Base-by-base conservation (phyloP, 495 filamentous ascomycete species). In the Penicillium salamii region DNA sequence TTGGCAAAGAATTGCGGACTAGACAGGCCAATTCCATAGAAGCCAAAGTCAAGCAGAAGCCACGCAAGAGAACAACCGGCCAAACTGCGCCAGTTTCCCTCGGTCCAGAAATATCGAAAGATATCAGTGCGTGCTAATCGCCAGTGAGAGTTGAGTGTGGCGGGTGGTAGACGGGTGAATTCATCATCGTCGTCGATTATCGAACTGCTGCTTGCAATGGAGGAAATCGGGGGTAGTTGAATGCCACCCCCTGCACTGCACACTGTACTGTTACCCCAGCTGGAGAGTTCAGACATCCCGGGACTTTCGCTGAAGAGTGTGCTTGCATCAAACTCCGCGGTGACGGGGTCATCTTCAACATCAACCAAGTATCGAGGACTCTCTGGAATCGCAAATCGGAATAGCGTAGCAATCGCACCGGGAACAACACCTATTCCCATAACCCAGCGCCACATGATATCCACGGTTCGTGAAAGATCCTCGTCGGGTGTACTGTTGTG, bases 321-420 rank as follows among this genome's bases (percentile, higher is more conserved):
- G 0, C 68, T 74, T 3, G 72, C 72, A 24, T 76, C 72, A 38
- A 76, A 76, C 31, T 76, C 70, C 23, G 71, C 71, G 37, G 70
- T 68, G 12, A 74, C 64, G 0, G 71, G 68, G 28, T 76, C 72
- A 26, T 76, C 71, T 54, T 72, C 70, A 45, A 80, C 72, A 46
- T 81, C 78, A 5, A 79, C 68, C 4, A 74, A 65, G 43, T 77
- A 86, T 31, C 82, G 76, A 0, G 80, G 78, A 13, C 76, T 78
- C 46, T 87, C 84, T 6, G 83, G 82, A 52, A 88, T 83, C 14
- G 74, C 71, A 31, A 83, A 76, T 20, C 84, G 75, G 48, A 82
- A 76, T 5, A 78, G 37, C 11, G 84, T 76, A 3, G 84, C 79
- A 19, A 87, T 67, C 5, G 76, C 60, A 33, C 81, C 81, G 13